phyloP scores from a whole-genome alignment of 2,329 filamentous ascomycete species.

The Colletotrichum tamarilloi region DNA sequence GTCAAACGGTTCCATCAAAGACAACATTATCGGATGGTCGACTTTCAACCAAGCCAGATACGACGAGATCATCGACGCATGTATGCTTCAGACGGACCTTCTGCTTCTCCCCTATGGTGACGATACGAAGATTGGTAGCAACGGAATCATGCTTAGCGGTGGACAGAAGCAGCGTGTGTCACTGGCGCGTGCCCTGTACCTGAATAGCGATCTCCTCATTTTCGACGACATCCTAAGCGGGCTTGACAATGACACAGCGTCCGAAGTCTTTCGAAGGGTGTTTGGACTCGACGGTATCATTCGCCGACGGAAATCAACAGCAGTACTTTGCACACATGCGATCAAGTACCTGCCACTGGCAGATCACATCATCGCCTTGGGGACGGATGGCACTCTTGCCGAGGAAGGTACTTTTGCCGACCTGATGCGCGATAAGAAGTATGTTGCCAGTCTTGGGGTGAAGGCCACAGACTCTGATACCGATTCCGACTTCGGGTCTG shows the following conservation, averaged over 20 bases:
- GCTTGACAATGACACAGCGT: conserved; percentile 47
- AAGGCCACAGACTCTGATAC: conserved; percentile 34
- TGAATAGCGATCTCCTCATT: conserved; percentile 40
- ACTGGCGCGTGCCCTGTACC: conserved; percentile 41
- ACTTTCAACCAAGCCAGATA: conserved; percentile 38
- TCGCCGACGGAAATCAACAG: conserved; percentile 20
- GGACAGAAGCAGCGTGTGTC: conserved; percentile 47
- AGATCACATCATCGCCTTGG: conserved; percentile 61
- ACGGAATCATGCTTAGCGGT: conserved; percentile 47
- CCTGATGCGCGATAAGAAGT: conserved; percentile 45
- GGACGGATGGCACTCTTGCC: conserved; percentile 50
- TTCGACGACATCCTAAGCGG: conserved; percentile 49
- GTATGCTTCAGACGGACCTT: conserved; percentile 36
- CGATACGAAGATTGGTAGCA: conserved; percentile 45
- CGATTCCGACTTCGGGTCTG: conserved; percentile 13
- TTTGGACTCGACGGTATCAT: conserved; percentile 45
- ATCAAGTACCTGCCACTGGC: conserved; percentile 46
- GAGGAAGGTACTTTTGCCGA: conserved; percentile 53
- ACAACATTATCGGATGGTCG: conserved; percentile 40
- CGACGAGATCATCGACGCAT: conserved; percentile 37
- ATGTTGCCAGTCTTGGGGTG: conserved; percentile 45
- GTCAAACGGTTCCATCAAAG: conserved; percentile 38
- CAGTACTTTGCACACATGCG: conserved; percentile 43
- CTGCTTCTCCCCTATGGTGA: conserved; percentile 43
- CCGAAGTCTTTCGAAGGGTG: conserved; percentile 47